Evolutionary conservation across 768 basidiomycete species (phyloP).

Genomic region (Tylopilus felleus): DNA sequence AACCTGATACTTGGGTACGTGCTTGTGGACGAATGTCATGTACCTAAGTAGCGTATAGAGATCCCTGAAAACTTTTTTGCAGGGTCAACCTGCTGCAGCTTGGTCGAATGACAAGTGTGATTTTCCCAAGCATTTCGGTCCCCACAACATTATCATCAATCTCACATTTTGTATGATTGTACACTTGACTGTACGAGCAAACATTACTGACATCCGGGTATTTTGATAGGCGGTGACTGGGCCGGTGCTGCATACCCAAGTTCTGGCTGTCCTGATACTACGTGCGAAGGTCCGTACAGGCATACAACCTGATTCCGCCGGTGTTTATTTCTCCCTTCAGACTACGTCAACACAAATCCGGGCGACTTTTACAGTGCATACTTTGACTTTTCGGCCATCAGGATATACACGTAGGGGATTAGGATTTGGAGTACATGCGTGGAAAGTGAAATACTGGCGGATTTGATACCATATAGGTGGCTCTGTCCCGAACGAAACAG

Average conservation of each 20-base stretch:
- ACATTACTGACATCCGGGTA: not conserved
- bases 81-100: constrained; percentile 33
- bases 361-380: constrained; percentile 63
- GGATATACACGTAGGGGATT: constrained; percentile 40
- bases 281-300: constrained; percentile 46
- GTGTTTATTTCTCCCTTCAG: constrained; percentile 28
- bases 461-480: constrained; percentile 9
- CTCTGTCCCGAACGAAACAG: not conserved
- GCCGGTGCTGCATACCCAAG: constrained; percentile 45
- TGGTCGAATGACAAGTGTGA: constrained; percentile 37
- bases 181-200: not conserved
- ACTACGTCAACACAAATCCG: constrained; percentile 45
- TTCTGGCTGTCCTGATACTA: constrained; percentile 49
- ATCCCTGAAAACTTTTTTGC: not conserved
- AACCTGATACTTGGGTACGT: constrained; percentile 33
- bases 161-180: constrained; percentile 58
- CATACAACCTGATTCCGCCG: not conserved
- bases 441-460: constrained; percentile 1
- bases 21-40: not conserved
- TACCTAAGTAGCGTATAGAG: not conserved
- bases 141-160: constrained; percentile 37
- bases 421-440: not conserved
- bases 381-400: constrained; percentile 65
- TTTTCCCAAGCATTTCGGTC: constrained; percentile 34
- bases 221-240: constrained; percentile 51